These are phyloP conservation scores for Pontederia crassipes DNA, from an alignment of 176 grass and related monocot species.

Conservation along the genomic window DNA sequence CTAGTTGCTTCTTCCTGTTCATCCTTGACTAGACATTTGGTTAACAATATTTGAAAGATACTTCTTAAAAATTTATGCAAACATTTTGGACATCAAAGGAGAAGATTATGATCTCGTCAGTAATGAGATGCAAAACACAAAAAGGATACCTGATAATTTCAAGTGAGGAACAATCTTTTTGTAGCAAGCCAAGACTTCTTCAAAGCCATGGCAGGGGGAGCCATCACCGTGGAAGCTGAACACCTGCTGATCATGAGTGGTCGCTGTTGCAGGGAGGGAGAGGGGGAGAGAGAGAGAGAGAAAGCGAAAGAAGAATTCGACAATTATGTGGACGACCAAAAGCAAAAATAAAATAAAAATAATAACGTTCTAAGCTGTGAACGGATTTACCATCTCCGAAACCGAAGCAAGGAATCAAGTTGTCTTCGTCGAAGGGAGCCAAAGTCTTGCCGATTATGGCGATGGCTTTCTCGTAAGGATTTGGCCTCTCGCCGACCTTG, in stretches of 20 bases:
- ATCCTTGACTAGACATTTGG: background rate
- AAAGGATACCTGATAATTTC: slow-evolving; percentile 43
- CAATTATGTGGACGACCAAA: background rate
- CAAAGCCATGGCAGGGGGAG: slow-evolving; percentile 78
- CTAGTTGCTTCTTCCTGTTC: too few relatives aligned
- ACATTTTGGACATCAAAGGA: background rate
- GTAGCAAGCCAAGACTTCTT: slow-evolving; percentile 84
- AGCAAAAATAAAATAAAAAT: background rate
- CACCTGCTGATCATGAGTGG: slow-evolving; percentile 65
- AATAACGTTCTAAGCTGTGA: background rate
- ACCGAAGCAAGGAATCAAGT: slow-evolving; percentile 86
- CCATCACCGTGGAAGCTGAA: slow-evolving; percentile 73
- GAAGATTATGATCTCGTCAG: background rate
- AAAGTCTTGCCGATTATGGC: slow-evolving; percentile 74
- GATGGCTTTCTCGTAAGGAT: slow-evolving; percentile 92
- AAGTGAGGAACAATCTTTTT: slow-evolving; percentile 58
- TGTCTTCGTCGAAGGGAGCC: slow-evolving; percentile 86
- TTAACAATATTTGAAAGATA: background rate
- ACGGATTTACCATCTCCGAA: slow-evolving; percentile 66
- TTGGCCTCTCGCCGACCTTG: slow-evolving; percentile 29
- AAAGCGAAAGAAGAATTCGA: background rate
- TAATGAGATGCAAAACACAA: background rate
- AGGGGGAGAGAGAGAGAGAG: background rate
- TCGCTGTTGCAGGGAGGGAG: slow-evolving; percentile 27
- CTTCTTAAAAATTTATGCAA: background rate